These are phyloP conservation scores for Agarophyton chilense DNA, from an alignment of 23 red algal species.

Conservation along the genomic window DNA sequence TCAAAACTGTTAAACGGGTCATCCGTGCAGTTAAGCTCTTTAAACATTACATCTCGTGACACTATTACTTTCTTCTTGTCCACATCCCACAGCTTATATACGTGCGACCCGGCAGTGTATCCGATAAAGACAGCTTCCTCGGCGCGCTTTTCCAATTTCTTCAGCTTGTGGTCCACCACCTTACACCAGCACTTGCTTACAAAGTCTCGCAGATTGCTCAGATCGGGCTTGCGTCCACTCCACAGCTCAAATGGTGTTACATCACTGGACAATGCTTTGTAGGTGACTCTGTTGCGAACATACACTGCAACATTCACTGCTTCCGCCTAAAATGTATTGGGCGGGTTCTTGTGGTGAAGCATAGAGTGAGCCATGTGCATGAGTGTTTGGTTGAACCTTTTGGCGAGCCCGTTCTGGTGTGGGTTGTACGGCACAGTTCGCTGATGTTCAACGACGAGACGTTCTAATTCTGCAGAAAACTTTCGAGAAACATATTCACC, in stretches of 20 bases:
- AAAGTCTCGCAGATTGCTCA: too few species aligned
- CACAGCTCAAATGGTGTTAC: too few species aligned
- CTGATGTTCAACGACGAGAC: conserved; percentile 24
- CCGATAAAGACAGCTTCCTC: too few species aligned
- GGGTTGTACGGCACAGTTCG: background rate
- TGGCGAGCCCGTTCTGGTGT: too few species aligned
- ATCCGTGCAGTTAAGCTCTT: background rate
- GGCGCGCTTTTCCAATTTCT: background rate
- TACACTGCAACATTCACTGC: conserved; percentile 21
- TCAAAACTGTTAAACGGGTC: too few species aligned
- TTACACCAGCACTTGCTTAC: background rate
- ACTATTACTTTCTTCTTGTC: background rate
- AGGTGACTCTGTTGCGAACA: conserved; percentile 32
- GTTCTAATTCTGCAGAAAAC: background rate
- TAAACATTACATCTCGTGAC: conserved; percentile 24
- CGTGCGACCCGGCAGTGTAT: background rate
- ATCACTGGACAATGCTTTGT: background rate
- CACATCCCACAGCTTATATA: conserved; percentile 23
- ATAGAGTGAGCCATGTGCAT: background rate
- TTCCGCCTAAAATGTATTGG: background rate
- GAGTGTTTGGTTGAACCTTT: too few species aligned
- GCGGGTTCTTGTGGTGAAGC: conserved; percentile 4
- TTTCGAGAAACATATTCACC: conserved; percentile 17
- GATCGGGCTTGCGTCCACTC: background rate
- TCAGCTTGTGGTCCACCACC: background rate